phyloP scores from a whole-genome alignment of 116 monocot genomes.

The Posidonia oceanica region DNA sequence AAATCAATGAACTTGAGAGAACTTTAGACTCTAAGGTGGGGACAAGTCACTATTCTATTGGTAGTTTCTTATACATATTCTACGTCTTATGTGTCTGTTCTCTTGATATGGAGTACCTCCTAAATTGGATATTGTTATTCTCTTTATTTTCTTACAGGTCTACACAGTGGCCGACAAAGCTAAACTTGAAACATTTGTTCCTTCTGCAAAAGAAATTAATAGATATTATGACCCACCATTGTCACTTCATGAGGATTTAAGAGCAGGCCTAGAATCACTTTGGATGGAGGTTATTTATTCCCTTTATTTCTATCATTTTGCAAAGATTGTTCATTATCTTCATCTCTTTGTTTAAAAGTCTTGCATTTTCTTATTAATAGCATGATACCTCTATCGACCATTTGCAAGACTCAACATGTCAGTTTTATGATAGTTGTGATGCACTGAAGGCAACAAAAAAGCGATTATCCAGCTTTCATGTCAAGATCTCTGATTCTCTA shows the following conservation, averaged over 20 bases:
- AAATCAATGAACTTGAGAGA: constrained; percentile 68
- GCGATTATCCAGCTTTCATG: constrained; percentile 28
- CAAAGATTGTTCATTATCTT: neutral
- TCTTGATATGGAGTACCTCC: no score
- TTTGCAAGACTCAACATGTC: constrained; percentile 17
- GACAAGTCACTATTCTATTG: no score
- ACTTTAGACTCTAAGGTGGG: constrained; percentile 74
- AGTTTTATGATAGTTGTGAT: constrained; percentile 34
- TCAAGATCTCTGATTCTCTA: constrained; percentile 56
- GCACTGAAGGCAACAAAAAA: constrained; percentile 33
- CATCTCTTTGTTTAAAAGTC: neutral
- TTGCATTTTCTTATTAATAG: constrained; percentile 28
- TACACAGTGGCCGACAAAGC: constrained; percentile 57
- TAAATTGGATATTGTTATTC: neutral
- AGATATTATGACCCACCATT: constrained; percentile 47
- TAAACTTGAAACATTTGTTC: constrained; percentile 52
- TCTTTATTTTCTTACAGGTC: constrained; percentile 31
- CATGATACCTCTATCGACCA: constrained; percentile 33
- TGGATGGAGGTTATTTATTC: constrained; percentile 30
- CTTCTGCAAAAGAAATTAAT: constrained; percentile 45
- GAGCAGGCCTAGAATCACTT: constrained; percentile 25
- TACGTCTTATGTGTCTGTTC: neutral
- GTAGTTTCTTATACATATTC: neutral
- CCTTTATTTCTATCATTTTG: neutral
- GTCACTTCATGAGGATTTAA: constrained; percentile 36